Conservation (phyloP, 805 yeast species). For the Myxozyma neotropica region DNA sequence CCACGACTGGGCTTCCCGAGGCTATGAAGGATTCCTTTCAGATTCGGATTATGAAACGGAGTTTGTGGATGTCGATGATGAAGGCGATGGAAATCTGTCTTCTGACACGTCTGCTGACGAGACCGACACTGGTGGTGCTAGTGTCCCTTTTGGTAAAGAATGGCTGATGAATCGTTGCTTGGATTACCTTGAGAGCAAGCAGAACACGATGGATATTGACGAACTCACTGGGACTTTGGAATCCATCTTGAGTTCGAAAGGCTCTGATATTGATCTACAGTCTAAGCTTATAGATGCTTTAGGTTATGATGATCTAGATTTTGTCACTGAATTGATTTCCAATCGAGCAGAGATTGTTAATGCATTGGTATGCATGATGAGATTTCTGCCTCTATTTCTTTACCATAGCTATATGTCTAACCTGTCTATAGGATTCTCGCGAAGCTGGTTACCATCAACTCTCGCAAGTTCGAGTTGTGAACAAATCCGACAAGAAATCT, state of each 20-base stretch:
- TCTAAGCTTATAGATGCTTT: conserved; percentile 73
- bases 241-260: conserved; percentile 1
- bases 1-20: background rate
- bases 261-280: conserved; percentile 54
- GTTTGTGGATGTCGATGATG: conserved; percentile 5
- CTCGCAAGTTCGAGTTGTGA: conserved; percentile 20
- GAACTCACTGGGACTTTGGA: conserved; percentile 24
- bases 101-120: conserved; percentile 13
- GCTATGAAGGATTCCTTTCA: conserved; percentile 18
- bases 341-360: conserved; percentile 37
- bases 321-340: conserved; percentile 65
- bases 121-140: background rate
- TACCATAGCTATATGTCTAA: no score
- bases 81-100: conserved; percentile 1
- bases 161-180: conserved; percentile 27
- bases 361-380: conserved; percentile 3
- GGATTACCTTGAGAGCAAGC: conserved; percentile 1
- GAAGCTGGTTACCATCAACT: background rate
- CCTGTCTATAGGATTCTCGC: background rate
- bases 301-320: conserved; percentile 84
- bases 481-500: conserved; percentile 9
- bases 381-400: background rate
- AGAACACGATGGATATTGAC: conserved; percentile 18
- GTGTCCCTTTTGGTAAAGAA: conserved; percentile 3
- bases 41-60: conserved; percentile 22